Evolutionary conservation across 1,139 yeast species (phyloP).

Genomic region (Pneumocystis murina): DNA sequence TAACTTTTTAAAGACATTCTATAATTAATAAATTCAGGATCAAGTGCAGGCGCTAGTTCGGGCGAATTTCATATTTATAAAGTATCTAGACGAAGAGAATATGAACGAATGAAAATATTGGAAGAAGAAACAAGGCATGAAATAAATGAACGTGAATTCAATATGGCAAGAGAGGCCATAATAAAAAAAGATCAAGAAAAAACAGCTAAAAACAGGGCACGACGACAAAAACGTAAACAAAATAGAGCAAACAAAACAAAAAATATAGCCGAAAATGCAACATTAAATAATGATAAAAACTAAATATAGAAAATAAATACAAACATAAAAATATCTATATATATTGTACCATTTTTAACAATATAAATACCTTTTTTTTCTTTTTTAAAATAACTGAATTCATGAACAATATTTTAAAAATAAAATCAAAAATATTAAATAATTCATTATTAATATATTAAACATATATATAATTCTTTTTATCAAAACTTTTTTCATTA

Average conservation of each 20-base stretch:
- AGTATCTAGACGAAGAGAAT: constrained; percentile 23
- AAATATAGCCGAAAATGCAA: not conserved
- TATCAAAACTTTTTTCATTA: not conserved
- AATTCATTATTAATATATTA: not conserved
- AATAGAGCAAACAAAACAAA: constrained; percentile 1
- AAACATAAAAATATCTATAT: not conserved
- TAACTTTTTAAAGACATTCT: not conserved
- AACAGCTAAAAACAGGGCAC: constrained; percentile 22
- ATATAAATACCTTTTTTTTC: not conserved
- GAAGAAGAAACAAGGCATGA: constrained; percentile 19
- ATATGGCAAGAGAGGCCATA: constrained; percentile 13
- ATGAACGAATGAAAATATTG: constrained; percentile 19
- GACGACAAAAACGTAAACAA: constrained; percentile 9
- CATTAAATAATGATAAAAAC: not conserved
- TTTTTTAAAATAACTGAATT: not conserved
- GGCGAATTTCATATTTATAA: constrained; percentile 29
- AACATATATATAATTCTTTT: not conserved
- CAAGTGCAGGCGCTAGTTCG: constrained; percentile 28
- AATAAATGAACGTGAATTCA: constrained; percentile 19
- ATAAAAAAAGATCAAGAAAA: constrained; percentile 18
- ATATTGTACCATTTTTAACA: not conserved
- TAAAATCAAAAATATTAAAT: not conserved
- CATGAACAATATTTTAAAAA: constrained; percentile 6
- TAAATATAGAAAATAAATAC: not conserved
- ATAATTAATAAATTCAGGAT: constrained; percentile 4